A percentile compares a stretch with the other conserved stretches of the same genome.
These are phyloP conservation scores for Chrysochromulina tobinii DNA, from an alignment of 78 protist species.

Conservation along the genomic window DNA sequence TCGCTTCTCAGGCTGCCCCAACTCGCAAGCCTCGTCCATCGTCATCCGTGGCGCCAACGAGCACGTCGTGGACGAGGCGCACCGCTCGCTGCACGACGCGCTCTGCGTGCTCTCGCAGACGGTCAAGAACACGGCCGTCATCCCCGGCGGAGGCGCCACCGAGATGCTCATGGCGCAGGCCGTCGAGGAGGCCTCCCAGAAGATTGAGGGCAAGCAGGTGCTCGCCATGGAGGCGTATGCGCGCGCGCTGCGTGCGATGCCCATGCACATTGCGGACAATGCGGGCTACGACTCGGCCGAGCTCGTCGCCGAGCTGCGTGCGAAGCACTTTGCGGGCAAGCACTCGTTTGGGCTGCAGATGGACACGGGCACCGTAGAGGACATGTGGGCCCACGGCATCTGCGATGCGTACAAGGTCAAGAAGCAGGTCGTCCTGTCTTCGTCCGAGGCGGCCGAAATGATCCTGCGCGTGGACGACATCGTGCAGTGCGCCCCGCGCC, in stretches of 20 bases:
- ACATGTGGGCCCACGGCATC: slow-evolving; percentile 85
- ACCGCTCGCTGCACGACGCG: slow-evolving; percentile 99
- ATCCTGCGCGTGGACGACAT: slow-evolving; percentile 97
- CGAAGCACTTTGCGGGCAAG: slow-evolving; percentile 8
- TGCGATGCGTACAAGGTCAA: slow-evolving; percentile 85
- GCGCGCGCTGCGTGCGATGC: slow-evolving; percentile 86
- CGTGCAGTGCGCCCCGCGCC: slow-evolving; percentile 93
- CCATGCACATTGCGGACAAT: slow-evolving; percentile 95
- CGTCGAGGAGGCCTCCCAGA: slow-evolving; percentile 86
- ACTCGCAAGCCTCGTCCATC: slow-evolving; percentile 94
- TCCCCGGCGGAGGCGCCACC: slow-evolving; percentile 96
- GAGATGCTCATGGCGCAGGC: slow-evolving; percentile 96
- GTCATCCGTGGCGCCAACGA: slow-evolving; percentile 97
- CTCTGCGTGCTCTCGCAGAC: slow-evolving; percentile 94
- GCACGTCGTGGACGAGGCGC: slow-evolving; percentile 95
- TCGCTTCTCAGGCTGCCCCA: slow-evolving; percentile 80
- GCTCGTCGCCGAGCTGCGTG: slow-evolving; percentile 68
- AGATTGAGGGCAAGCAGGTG: slow-evolving; percentile 91
- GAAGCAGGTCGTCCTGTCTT: slow-evolving; percentile 83
- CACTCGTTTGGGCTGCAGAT: slow-evolving; percentile 70
- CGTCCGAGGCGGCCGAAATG: slow-evolving; percentile 99
- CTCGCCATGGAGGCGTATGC: slow-evolving; percentile 97
- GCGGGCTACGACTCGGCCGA: slow-evolving; percentile 94
- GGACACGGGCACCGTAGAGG: slow-evolving; percentile 84
- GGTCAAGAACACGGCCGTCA: slow-evolving; percentile 74